These are phyloP conservation scores for Calonectria henricotiae DNA, from an alignment of 2,329 filamentous ascomycete species.

Conservation along the genomic window DNA sequence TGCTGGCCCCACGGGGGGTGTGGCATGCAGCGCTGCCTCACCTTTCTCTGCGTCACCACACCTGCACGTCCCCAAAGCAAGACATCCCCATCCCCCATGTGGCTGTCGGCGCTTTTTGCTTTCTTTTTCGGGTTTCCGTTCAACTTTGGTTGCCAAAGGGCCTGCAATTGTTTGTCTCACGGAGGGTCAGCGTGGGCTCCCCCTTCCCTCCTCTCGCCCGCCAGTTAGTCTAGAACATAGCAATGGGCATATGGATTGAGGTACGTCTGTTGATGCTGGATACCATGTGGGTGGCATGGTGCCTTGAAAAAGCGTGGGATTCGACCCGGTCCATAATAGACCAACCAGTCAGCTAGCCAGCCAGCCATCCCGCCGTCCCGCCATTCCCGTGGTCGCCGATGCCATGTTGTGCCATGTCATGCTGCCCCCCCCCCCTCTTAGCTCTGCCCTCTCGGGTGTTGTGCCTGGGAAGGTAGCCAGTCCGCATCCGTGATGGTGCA, in stretches of 20 bases:
- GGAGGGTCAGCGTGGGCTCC: background rate
- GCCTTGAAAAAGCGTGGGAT: constrained; percentile 33
- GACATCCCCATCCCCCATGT: constrained; percentile 47
- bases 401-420: constrained; percentile 30
- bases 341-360: constrained; percentile 25
- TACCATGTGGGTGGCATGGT: constrained; percentile 30
- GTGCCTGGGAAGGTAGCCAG: constrained; percentile 34
- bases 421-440: constrained; percentile 17
- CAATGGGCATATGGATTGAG: constrained; percentile 17
- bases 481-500: constrained; percentile 28
- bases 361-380: constrained; percentile 32
- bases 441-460: constrained; percentile 31
- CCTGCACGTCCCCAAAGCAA: constrained; percentile 44
- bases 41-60: constrained; percentile 30
- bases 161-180: constrained; percentile 24
- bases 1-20: constrained; percentile 21
- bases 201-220: background rate
- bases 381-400: constrained; percentile 34
- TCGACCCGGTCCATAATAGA: constrained; percentile 25
- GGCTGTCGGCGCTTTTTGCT: constrained; percentile 39
- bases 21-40: constrained; percentile 25
- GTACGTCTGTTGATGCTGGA: constrained; percentile 4
- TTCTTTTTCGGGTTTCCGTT: constrained; percentile 8
- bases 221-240: constrained; percentile 6
- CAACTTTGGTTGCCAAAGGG: constrained; percentile 13